Evolutionary conservation across 2,329 filamentous ascomycete species (phyloP).

Genomic region (Fusarium austroafricanum): DNA sequence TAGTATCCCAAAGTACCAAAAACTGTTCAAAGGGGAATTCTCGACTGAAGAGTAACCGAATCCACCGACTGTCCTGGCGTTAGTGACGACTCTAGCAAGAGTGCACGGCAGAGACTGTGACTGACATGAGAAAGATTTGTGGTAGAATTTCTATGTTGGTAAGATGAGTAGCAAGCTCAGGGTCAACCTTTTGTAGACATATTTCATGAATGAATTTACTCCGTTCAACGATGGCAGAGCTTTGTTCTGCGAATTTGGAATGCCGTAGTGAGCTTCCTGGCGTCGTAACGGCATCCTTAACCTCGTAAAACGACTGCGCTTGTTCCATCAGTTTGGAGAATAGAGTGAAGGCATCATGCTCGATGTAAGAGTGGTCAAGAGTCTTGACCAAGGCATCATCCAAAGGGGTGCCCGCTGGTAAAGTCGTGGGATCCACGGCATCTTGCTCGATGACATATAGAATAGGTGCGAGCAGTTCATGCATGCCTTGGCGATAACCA

Average conservation of each 20-base stretch:
- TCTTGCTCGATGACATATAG: constrained; percentile 87
- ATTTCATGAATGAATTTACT: constrained; percentile 90
- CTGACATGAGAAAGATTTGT: constrained; percentile 93
- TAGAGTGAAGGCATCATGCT: constrained; percentile 90
- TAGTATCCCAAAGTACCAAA: constrained; percentile 86
- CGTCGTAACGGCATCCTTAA: constrained; percentile 50
- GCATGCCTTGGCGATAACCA: constrained; percentile 98
- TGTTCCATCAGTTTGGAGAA: constrained; percentile 90
- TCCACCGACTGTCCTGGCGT: constrained; percentile 78
- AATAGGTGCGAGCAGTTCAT: constrained; percentile 91
- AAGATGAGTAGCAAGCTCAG: constrained; percentile 84
- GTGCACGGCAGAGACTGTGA: background rate
- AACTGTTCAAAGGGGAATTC: constrained; percentile 92
- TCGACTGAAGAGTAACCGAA: constrained; percentile 89
- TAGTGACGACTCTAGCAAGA: background rate
- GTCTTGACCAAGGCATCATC: constrained; percentile 71
- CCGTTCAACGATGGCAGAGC: constrained; percentile 78
- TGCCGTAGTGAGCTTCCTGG: constrained; percentile 30
- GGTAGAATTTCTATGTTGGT: constrained; percentile 89
- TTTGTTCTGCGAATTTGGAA: constrained; percentile 51
- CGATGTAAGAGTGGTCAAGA: constrained; percentile 79
- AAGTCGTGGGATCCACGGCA: constrained; percentile 68
- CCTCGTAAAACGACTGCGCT: constrained; percentile 88
- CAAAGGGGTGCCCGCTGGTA: constrained; percentile 49
- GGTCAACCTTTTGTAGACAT: constrained; percentile 80